Evolutionary conservation across 345 rosid genomes (phyloP).

Genomic region (Trapa bicornis): DNA sequence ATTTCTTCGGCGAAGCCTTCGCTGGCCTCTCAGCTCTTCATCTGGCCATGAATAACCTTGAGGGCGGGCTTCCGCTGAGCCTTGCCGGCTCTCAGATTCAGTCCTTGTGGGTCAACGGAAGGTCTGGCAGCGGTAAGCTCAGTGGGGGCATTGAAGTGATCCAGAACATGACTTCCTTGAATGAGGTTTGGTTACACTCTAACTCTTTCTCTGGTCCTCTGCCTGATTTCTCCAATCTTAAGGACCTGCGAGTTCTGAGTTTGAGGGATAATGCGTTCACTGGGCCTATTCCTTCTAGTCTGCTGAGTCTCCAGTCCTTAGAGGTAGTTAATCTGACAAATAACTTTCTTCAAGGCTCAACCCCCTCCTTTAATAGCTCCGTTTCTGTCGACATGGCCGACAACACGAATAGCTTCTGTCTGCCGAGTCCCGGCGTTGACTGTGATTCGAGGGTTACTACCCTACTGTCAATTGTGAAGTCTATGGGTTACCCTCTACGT

Average conservation of each 20-base stretch:
- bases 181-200: conserved; percentile 75
- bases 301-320: conserved; percentile 40
- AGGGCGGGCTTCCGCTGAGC: conserved; percentile 47
- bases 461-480: conserved; percentile 41
- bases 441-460: conserved; percentile 61
- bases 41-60: conserved; percentile 55
- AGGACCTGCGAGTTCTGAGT: conserved; percentile 45
- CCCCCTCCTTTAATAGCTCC: conserved; percentile 39
- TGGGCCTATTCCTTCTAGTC: conserved; percentile 57
- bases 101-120: conserved; percentile 87
- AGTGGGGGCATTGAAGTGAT: conserved; percentile 43
- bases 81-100: conserved; percentile 59
- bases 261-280: conserved; percentile 72
- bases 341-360: conserved; percentile 75
- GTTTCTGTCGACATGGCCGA: conserved; percentile 50
- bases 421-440: conserved; percentile 37
- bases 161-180: conserved; percentile 69
- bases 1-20: conserved; percentile 50
- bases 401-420: conserved; percentile 57
- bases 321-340: conserved; percentile 55
- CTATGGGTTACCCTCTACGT: conserved; percentile 43
- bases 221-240: conserved; percentile 57
- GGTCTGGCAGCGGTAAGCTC: conserved; percentile 33
- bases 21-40: conserved; percentile 52
- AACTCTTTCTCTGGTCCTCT: conserved; percentile 62